Evolutionary conservation across 1,284 basidiomycete species (phyloP), one percentile per base, ranked within the genome.

Genomic region (Vanrija pseudolonga): DNA sequence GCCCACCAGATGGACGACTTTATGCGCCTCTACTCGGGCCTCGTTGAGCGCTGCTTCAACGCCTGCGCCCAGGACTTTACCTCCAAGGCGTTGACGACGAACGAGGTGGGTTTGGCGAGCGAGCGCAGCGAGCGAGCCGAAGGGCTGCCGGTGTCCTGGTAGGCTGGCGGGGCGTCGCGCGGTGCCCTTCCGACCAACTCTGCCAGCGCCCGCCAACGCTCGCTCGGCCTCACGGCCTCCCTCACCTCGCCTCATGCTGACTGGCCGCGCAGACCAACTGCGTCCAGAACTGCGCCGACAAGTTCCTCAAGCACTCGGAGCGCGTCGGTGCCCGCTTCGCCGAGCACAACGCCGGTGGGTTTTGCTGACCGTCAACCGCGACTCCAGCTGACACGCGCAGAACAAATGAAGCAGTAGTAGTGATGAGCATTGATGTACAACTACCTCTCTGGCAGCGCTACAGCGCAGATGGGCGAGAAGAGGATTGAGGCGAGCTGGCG

Each of bases 251-350:
- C n/a, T n/a, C n/a, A n/a, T n/a, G n/a, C n/a, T n/a, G n/a, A n/a
- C n/a, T n/a, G n/a, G n/a, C n/a, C n/a, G n/a, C n/a, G n/a, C 60
- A 83, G 81, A 77, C 78, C 54, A 78, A 78, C 18, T 85, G 83
- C 68, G 80, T 83, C 20, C 74, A 79, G 55, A 82, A 83, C 74
- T 85, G 83, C 76, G 80, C 82, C 40, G 93, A 96, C 80, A 98
- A 98, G 79, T 98, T 96, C 80, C 80, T 98, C 71, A 97, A 97
- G 76, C 92, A 98, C 75, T 95, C 92, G 23, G 94, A 98, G 76
- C 82, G 94, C 53, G 88, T 96, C 2, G 92, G 92, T 6, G 88
- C 91, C 22, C 83, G 94, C 51, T 97, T 96, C 74, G 88, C 89
- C 50, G 90, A 94, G 73, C 80, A 88, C 62, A 94, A 91, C 68